A percentile compares a stretch with the other conserved stretches of the same genome.
phyloP scores from a whole-genome alignment of 148 eudicot genomes.

The Rhododendron kiyosumense region DNA sequence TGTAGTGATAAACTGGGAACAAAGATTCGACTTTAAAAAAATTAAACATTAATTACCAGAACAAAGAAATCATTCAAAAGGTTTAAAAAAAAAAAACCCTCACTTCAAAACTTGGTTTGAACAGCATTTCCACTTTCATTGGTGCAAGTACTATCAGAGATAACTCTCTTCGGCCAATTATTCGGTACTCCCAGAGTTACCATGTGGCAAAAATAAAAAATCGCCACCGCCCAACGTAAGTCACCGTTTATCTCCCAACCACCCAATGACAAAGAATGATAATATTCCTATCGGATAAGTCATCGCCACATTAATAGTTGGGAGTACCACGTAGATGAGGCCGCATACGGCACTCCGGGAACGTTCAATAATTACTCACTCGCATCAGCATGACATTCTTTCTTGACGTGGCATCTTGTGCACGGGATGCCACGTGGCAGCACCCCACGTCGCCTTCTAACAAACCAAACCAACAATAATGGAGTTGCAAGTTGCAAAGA shows the following conservation, averaged over 20 bases:
- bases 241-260: too few relatives aligned
- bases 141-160: not conserved
- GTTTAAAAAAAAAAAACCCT: not conserved
- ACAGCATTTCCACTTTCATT: not conserved
- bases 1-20: not conserved
- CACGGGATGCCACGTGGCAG: slow-evolving; percentile 1
- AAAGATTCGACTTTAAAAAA: not conserved
- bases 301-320: too few relatives aligned
- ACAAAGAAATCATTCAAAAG: not conserved
- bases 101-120: not conserved
- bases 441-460: slow-evolving; percentile 1
- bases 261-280: not conserved
- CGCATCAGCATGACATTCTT: not conserved
- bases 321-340: too few relatives aligned
- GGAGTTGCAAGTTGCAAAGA: slow-evolving; percentile 1
- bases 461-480: slow-evolving; percentile 1
- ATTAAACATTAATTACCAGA: not conserved
- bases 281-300: too few relatives aligned
- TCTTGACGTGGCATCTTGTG: not conserved
- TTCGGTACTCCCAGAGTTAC: not conserved
- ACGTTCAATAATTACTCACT: not conserved
- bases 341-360: too few relatives aligned
- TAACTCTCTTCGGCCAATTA: not conserved
- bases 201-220: too few relatives aligned
- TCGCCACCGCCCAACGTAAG: not conserved